These are phyloP conservation scores for Solanum bulbocastanum DNA, from an alignment of 257 asterid species.

Conservation along the genomic window DNA sequence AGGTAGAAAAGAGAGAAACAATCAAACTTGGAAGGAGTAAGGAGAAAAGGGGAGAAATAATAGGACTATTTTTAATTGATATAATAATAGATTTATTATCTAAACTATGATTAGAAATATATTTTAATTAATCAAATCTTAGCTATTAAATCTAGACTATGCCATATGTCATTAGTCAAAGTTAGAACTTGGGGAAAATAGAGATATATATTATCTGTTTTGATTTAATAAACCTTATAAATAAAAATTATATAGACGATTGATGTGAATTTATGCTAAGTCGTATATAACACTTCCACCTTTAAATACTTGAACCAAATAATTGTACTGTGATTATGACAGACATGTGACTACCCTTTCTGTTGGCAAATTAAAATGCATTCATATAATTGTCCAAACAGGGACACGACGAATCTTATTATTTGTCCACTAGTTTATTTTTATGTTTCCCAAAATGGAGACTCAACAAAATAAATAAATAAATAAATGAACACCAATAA, in stretches of 20 bases:
- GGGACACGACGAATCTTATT: background rate
- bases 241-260: fast-evolving
- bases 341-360: background rate
- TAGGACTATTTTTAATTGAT: too few species aligned
- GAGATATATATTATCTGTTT: background rate
- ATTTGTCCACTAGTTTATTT: background rate
- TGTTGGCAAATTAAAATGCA: background rate
- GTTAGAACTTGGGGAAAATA: too few species aligned
- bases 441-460: background rate
- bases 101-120: too few species aligned
- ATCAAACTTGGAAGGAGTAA: too few species aligned
- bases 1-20: too few species aligned
- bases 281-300: background rate
- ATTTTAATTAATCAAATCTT: too few species aligned
- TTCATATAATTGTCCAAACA: background rate
- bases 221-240: background rate
- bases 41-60: too few species aligned
- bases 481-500: background rate
- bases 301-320: background rate
- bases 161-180: too few species aligned
- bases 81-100: too few species aligned
- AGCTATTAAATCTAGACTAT: too few species aligned
- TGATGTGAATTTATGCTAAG: background rate
- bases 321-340: background rate
- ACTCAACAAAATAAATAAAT: background rate